Evolutionary conservation across 1,284 basidiomycete species (phyloP).

Genomic region (Trichosporon ovoides): DNA sequence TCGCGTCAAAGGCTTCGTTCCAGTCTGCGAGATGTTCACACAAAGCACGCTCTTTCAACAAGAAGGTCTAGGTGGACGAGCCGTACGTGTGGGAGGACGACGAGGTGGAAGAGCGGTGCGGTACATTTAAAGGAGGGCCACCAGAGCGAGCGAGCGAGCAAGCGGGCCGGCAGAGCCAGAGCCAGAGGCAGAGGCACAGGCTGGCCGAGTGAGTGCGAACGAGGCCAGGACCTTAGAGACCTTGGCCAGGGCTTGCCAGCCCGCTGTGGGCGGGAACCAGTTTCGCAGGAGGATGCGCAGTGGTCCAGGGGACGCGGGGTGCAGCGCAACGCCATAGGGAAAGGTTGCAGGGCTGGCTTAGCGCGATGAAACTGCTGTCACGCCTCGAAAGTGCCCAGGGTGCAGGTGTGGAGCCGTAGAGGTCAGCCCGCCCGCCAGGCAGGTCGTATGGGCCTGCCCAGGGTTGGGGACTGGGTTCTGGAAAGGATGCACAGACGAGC

Average conservation of each 20-base stretch:
- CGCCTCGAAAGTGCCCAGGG: conserved; percentile 4
- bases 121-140: conserved; percentile 15
- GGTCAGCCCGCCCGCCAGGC: background rate
- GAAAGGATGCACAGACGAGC: conserved; percentile 6
- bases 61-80: background rate
- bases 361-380: conserved; percentile 19
- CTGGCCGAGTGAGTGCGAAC: background rate
- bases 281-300: conserved; percentile 20
- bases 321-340: conserved; percentile 11
- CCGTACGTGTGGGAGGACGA: conserved; percentile 4
- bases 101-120: conserved; percentile 2
- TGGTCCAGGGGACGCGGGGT: conserved; percentile 11
- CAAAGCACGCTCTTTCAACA: conserved; percentile 5
- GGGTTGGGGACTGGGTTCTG: conserved; percentile 1
- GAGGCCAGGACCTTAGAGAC: background rate
- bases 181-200: background rate
- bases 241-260: conserved; percentile 5
- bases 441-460: conserved; percentile 1
- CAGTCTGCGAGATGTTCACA: conserved; percentile 5
- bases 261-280: conserved; percentile 17
- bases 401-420: background rate
- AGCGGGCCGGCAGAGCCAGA: conserved; percentile 1
- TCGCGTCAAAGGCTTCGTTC: background rate
- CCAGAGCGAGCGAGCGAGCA: conserved; percentile 2
- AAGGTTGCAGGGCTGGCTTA: conserved; percentile 14